A percentile compares a stretch with the other conserved stretches of the same genome.
Evolutionary conservation across 352 stramenopile genomes (phyloP).

Genomic region (Phytophthora cactorum): DNA sequence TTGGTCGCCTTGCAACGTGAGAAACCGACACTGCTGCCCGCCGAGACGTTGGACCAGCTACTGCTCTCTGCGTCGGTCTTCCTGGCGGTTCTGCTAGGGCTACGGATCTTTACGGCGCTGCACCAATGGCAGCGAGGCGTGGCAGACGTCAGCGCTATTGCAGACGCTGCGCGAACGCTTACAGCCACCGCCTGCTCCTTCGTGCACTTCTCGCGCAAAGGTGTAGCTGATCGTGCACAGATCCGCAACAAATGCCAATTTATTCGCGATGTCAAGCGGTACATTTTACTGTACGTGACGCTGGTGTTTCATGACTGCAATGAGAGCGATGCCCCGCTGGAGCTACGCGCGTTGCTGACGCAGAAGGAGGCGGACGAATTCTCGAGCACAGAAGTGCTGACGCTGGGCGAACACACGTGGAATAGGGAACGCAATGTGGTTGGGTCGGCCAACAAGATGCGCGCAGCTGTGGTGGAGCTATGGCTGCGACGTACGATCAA

Average conservation of each 20-base stretch:
- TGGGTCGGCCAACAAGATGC: slow-evolving; percentile 56
- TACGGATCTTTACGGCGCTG: slow-evolving; percentile 48
- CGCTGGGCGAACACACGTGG: slow-evolving; percentile 50
- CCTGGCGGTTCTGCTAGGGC: slow-evolving; percentile 49
- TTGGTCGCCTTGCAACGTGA: slow-evolving; percentile 35
- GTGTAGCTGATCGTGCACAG: slow-evolving; percentile 35
- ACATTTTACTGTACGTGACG: slow-evolving; percentile 59
- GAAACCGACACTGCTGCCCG: slow-evolving; percentile 26
- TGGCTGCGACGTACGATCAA: slow-evolving; percentile 60
- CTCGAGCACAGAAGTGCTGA: slow-evolving; percentile 42
- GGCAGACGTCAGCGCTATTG: slow-evolving; percentile 46
- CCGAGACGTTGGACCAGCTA: slow-evolving; percentile 37
- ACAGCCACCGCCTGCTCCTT: slow-evolving; percentile 50
- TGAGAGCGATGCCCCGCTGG: slow-evolving; percentile 40
- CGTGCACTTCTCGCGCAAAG: slow-evolving; percentile 52
- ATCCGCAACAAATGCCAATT: slow-evolving; percentile 58
- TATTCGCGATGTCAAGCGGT: slow-evolving; percentile 65
- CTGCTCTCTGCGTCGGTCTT: slow-evolving; percentile 44
- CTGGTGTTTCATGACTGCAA: slow-evolving; percentile 70
- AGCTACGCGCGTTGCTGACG: slow-evolving; percentile 51
- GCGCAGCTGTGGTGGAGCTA: slow-evolving; percentile 60
- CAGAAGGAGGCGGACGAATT: slow-evolving; percentile 53
- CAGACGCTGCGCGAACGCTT: slow-evolving; percentile 45
- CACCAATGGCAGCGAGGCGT: slow-evolving; percentile 58
- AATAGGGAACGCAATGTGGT: slow-evolving; percentile 52